Base-by-base conservation (phyloP, 2,329 filamentous ascomycete genomes). In the Xylaria sp. region DNA sequence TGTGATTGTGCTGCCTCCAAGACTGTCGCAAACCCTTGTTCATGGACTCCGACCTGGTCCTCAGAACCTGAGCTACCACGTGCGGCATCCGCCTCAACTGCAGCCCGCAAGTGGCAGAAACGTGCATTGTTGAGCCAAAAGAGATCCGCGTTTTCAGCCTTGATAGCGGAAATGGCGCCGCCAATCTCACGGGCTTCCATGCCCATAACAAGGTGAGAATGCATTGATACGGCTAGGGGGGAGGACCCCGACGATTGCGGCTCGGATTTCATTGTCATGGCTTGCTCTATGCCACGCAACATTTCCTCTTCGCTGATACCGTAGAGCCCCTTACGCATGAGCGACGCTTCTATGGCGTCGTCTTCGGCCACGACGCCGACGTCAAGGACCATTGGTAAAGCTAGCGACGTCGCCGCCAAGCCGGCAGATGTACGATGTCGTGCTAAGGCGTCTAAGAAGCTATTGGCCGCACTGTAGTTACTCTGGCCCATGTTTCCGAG, bases 251-350 rank as follows among this genome's bases (percentile, higher is more conserved):
- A 23, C 46, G 28, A 25, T 28, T 44, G 55, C 41, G 39, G 44
- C 28, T 34, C 51, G 23, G 66, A 34, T 37, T 48, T 20, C 28
- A n/a, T 20, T 31, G 39, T 46, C 69, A 80, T 77, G 23, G 75
- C 77, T 1, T 63, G 70, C 63, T 75, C 76, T 28, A 78, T 73
- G 12, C 65, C 67, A 9, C 69, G 48, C 10, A 77, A 70, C 31
- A 78, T 67, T 3, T 77, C 51, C 34, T 76, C 72, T 60, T 78
- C 76, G 44, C 74, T 70, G 18, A 78, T 75, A 20, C 75, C 76
- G 67, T 78, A 78, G 65, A 78, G 74, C 31, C 77, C 76, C 65
- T 73, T 76, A 20, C 72, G 66, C 64, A 55, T 70, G 23, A 79
- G 69, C 2, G 72, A 51, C 2, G 69, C 62, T 58, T 78, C 75